Base-by-base conservation (phyloP, 2,329 filamentous ascomycete species). In the Verticillium albo-atrum region DNA sequence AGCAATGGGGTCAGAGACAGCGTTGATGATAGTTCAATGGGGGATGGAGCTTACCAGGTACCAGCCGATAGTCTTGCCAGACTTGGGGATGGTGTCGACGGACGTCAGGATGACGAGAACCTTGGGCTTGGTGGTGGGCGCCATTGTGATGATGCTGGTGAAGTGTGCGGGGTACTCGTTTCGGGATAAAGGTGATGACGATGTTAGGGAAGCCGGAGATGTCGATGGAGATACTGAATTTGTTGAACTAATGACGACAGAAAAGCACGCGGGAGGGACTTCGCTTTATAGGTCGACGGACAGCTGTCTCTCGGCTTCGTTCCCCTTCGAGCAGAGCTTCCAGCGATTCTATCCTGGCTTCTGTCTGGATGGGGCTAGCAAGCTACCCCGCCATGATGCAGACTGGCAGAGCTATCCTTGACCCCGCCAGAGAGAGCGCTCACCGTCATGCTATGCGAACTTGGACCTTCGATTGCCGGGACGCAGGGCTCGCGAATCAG, bases 31-130 rank as follows among this genome's bases (percentile, higher is more conserved):
- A 4, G 10, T 5, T 52, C 58, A 4, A 14, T n/a, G n/a, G n/a
- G 25, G 26, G 14, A 17, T 14, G 14, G 42, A 50, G 62, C 76
- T 55, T 76, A 88, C 85, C 67, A 91, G 76, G 69, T 85, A 91
- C 89, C 89, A 91, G 64, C 89, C 89, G 0, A 88, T 90, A 10
- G 82, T 81, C 67, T 77, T 76, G 67, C 77, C 77, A 52, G 79
- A 77, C 65, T 75, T 70, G 66, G 75, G 76, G 54, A 85, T 78
- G 71, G 76, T 73, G 69, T 71, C 73, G 71, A 83, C 79, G 62
- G 87, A 91, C 64, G 86, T 89, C 62, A 91, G 83, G 60, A 92
- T 84, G 71, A 91, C 75, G 75, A 92, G 87, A 64, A 91, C 75
- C 72, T 88, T 89, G 66, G 77, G 79, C 55, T 57, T 57, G 12